Conservation (phyloP, 2,329 filamentous ascomycete species). For the Diaporthe sp. region DNA sequence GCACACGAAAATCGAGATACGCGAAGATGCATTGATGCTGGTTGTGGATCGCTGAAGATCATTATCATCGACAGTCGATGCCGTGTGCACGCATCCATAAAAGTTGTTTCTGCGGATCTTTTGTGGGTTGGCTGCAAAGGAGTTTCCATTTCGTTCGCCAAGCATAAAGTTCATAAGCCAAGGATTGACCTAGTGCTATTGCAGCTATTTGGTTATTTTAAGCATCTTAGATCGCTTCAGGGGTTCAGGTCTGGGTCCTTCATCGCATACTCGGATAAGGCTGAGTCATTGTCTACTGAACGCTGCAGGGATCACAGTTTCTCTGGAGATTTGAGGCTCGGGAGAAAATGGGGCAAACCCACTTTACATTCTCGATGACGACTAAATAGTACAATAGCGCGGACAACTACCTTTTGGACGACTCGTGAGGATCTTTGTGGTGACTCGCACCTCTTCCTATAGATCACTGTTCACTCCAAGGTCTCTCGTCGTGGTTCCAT, state of each 20-base stretch:
- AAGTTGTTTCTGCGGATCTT: slow-evolving; percentile 5
- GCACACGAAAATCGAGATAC: not conserved
- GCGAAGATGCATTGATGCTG: not conserved
- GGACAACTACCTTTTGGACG: not conserved
- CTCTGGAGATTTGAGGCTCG: slow-evolving; percentile 26
- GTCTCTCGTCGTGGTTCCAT: not conserved
- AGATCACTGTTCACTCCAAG: not conserved
- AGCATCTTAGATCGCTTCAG: slow-evolving; percentile 19
- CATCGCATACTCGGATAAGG: not conserved
- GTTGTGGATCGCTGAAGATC: slow-evolving; percentile 1
- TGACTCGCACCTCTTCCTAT: not conserved
- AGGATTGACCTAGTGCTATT: slow-evolving; percentile 13
- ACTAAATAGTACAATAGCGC: not conserved
- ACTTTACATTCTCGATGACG: not conserved
- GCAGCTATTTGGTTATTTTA: slow-evolving; percentile 18
- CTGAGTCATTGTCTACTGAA: not conserved
- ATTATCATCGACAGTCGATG: slow-evolving; percentile 4
- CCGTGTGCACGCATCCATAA: not conserved
- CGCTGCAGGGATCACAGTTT: not conserved
- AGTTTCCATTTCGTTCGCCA: not conserved
- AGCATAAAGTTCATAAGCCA: slow-evolving; percentile 11
- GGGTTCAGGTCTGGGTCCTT: slow-evolving; percentile 5
- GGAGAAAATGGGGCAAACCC: not conserved
- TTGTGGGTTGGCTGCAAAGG: slow-evolving; percentile 11
- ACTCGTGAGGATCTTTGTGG: not conserved